These are phyloP conservation scores for Teratosphaeria pseudoeucalypti DNA, from an alignment of 2,329 filamentous ascomycete species.

Conservation along the genomic window DNA sequence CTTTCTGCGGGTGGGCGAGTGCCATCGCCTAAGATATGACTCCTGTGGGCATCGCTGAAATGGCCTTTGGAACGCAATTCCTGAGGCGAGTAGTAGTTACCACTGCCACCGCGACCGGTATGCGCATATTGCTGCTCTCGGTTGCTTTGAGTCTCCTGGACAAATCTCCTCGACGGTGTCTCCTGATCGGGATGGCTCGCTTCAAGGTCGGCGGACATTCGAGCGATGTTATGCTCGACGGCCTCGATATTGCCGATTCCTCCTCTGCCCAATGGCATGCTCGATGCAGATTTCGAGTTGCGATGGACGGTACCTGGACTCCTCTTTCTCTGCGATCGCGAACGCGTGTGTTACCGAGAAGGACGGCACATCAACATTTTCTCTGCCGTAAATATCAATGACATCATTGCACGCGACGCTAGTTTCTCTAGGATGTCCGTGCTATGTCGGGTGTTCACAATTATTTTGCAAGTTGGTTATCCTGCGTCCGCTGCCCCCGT, in stretches of 20 bases:
- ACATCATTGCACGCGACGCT: neutral
- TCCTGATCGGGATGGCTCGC: constrained; percentile 22
- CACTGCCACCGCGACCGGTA: constrained; percentile 36
- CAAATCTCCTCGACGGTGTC: neutral
- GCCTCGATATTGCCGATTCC: constrained; percentile 36
- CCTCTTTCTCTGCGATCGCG: too few relatives aligned
- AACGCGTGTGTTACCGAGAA: too few relatives aligned
- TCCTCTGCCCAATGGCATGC: constrained; percentile 27
- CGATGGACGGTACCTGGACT: neutral
- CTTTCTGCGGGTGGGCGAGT: constrained; percentile 3
- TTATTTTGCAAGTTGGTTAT: too few relatives aligned
- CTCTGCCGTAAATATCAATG: neutral
- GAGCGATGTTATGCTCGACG: constrained; percentile 15
- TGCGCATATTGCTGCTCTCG: constrained; percentile 32
- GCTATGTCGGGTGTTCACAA: too few relatives aligned
- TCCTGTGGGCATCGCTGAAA: constrained; percentile 20
- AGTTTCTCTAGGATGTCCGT: neutral
- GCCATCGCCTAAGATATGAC: constrained; percentile 15
- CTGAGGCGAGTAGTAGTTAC: constrained; percentile 37
- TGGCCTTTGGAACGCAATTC: constrained; percentile 29
- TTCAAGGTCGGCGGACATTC: constrained; percentile 30
- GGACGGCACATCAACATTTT: too few relatives aligned
- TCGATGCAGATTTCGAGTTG: neutral
- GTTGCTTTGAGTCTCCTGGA: constrained; percentile 6
- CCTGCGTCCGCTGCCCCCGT: too few relatives aligned